Percentiles rank a stretch among this genome's conserved stretches.
phyloP scores from a whole-genome alignment of 805 yeast species.

The Priceomyces haplophilus region DNA sequence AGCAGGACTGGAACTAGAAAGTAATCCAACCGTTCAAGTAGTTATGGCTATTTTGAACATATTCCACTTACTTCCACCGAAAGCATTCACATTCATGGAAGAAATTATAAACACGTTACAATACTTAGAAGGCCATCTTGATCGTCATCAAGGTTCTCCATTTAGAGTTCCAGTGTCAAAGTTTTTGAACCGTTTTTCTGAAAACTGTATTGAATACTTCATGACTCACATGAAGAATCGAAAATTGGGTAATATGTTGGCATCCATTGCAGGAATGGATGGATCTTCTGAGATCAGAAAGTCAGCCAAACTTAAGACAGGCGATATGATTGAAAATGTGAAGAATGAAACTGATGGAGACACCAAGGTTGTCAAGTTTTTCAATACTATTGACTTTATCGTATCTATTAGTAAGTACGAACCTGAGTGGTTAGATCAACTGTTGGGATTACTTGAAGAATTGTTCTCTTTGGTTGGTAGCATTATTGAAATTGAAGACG shows the following conservation, averaged over 20 bases:
- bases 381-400: conserved; percentile 69
- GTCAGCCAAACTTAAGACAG: conserved; percentile 52
- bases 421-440: conserved; percentile 55
- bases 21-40: conserved; percentile 78
- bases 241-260: conserved; percentile 60
- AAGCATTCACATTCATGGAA: conserved; percentile 88
- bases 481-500: conserved; percentile 39
- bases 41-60: conserved; percentile 88
- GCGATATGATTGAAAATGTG: conserved; percentile 45
- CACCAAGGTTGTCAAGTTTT: conserved; percentile 58
- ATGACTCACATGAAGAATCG: conserved; percentile 62
- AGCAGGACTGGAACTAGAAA: conserved; percentile 75
- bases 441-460: conserved; percentile 43
- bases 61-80: conserved; percentile 87
- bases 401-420: conserved; percentile 51
- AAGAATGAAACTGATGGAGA: conserved; percentile 50
- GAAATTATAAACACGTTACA: conserved; percentile 76
- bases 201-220: conserved; percentile 69
- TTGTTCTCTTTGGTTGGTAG: conserved; percentile 43
- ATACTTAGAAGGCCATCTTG: conserved; percentile 74
- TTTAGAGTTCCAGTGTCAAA: conserved; percentile 88
- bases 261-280: conserved; percentile 57
- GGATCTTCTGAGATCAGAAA: conserved; percentile 57
- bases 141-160: conserved; percentile 84
- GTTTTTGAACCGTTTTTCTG: conserved; percentile 78